A percentile compares a stretch with the other conserved stretches of the same genome.
Conservation (phyloP, 805 yeast species). For the Yarrowia sp. region DNA sequence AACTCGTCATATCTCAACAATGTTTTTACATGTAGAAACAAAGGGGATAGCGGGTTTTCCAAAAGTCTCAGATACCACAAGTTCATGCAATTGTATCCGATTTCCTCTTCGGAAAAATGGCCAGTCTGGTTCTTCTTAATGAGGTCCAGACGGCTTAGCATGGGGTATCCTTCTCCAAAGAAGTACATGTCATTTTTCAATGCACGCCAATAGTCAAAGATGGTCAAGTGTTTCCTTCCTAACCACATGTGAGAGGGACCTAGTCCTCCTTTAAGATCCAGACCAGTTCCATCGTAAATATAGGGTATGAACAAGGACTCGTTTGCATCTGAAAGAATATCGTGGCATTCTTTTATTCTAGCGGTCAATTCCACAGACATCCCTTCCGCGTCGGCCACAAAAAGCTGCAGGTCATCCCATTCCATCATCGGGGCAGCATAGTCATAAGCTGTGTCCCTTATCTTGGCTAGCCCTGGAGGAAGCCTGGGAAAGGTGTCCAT, state of each 20-base stretch:
- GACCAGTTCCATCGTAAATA: neutral
- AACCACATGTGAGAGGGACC: conserved; percentile 30
- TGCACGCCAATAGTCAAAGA: neutral
- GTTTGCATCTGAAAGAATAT: neutral
- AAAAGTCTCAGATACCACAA: conserved; percentile 24
- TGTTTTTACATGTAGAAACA: conserved; percentile 20
- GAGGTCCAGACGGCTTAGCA: conserved; percentile 2
- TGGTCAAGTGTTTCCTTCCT: conserved; percentile 1
- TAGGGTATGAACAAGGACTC: conserved; percentile 18
- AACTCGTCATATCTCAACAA: conserved; percentile 9
- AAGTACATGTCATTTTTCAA: conserved; percentile 2
- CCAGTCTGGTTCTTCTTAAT: conserved; percentile 15
- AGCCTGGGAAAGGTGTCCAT: neutral
- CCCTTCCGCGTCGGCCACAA: neutral
- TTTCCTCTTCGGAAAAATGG: conserved; percentile 4
- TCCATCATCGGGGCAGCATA: conserved; percentile 27
- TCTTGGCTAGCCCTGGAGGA: neutral
- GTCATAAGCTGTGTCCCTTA: conserved; percentile 12
- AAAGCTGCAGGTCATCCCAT: neutral
- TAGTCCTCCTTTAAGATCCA: conserved; percentile 9
- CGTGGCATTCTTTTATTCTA: neutral
- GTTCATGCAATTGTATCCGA: conserved; percentile 25
- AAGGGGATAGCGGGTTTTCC: conserved; percentile 10
- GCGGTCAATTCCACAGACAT: neutral
- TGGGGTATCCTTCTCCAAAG: conserved; percentile 26